A percentile compares a stretch with the other conserved stretches of the same genome.
Evolutionary conservation across 768 basidiomycete genomes (phyloP).

Genomic region (Vararia minispora): DNA sequence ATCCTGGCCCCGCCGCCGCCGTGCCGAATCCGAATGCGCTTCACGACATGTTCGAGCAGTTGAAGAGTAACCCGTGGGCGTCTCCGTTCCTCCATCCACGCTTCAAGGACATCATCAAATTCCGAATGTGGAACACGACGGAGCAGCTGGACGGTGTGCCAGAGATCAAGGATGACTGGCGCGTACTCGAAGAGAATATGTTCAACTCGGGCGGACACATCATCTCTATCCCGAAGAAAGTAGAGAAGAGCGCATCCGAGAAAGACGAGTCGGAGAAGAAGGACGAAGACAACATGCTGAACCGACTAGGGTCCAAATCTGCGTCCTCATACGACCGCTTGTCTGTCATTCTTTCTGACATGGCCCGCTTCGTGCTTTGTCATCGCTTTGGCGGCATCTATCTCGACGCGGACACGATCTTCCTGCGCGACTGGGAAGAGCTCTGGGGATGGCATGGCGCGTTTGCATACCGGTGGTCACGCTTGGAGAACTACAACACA

Average conservation of each 20-base stretch:
- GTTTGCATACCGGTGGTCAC: constrained; percentile 95
- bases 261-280: constrained; percentile 14
- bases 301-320: constrained; percentile 84
- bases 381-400: constrained; percentile 96
- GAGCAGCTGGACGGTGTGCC: constrained; percentile 89
- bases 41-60: constrained; percentile 71
- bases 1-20: constrained; percentile 90
- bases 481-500: constrained; percentile 89
- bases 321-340: constrained; percentile 81
- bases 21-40: constrained; percentile 77
- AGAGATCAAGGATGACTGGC: constrained; percentile 87
- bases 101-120: constrained; percentile 87
- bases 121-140: constrained; percentile 98
- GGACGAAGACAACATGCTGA: constrained; percentile 44
- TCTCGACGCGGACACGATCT: constrained; percentile 92
- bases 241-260: constrained; percentile 22
- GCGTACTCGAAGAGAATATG: constrained; percentile 57
- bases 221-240: constrained; percentile 47
- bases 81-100: constrained; percentile 89
- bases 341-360: constrained; percentile 90
- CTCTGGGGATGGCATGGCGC: constrained; percentile 95
- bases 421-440: constrained; percentile 97
- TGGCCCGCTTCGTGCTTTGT: constrained; percentile 95
- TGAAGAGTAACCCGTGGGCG: constrained; percentile 86
- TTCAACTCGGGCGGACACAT: constrained; percentile 85